phyloP scores from a whole-genome alignment of 805 yeast species.

The Teunomyces stri region DNA sequence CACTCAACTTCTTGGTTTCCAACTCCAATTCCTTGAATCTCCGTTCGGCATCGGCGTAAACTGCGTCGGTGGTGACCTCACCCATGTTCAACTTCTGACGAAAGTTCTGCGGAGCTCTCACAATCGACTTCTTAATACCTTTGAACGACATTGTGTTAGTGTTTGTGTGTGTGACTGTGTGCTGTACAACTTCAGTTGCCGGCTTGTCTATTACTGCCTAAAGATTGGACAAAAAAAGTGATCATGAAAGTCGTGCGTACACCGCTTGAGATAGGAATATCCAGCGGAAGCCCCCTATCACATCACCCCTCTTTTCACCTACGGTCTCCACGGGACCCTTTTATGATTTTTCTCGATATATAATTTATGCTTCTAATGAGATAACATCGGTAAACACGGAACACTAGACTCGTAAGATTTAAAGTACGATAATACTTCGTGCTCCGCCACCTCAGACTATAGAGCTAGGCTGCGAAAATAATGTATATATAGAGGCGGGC shows the following conservation, averaged over 20 bases:
- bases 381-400: too few relatives aligned
- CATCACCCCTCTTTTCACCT: too few relatives aligned
- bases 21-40: conserved; percentile 88
- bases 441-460: too few relatives aligned
- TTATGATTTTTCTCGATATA: too few relatives aligned
- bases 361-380: too few relatives aligned
- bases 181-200: conserved; percentile 3
- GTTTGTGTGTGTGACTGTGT: background rate
- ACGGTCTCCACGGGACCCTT: too few relatives aligned
- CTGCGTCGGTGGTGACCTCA: conserved; percentile 63
- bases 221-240: background rate
- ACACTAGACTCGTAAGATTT: too few relatives aligned
- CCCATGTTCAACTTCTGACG: conserved; percentile 91
- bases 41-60: conserved; percentile 93
- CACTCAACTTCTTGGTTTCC: conserved; percentile 85
- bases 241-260: background rate
- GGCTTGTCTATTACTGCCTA: background rate
- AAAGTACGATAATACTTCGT: too few relatives aligned
- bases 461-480: too few relatives aligned
- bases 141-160: conserved; percentile 68
- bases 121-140: conserved; percentile 77
- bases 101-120: conserved; percentile 87
- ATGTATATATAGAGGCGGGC: too few relatives aligned
- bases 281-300: background rate
- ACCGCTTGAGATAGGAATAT: background rate